Evolutionary conservation across 129 eudicot genomes (phyloP).

Genomic region (Pittosporum tobira): DNA sequence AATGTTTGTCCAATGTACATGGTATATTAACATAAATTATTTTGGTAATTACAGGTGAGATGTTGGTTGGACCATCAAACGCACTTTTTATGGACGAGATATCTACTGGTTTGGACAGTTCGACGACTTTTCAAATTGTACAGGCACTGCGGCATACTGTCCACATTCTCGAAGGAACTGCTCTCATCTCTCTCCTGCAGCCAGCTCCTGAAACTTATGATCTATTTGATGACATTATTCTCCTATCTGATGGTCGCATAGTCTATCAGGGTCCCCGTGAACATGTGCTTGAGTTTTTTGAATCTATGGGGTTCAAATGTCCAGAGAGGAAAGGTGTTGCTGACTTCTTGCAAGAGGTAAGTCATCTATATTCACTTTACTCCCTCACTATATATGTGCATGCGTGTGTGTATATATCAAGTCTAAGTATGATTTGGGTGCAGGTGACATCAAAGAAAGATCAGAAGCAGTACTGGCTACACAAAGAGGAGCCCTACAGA

Average conservation of each 20-base stretch:
- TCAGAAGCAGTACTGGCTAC: conserved; percentile 68
- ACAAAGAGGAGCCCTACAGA: conserved; percentile 47
- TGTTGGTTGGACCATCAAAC: conserved; percentile 84
- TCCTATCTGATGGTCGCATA: conserved; percentile 54
- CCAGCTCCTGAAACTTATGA: conserved; percentile 87
- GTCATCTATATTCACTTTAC: neutral
- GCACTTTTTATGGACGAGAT: conserved; percentile 92
- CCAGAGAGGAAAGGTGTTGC: conserved; percentile 82
- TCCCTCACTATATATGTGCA: no score
- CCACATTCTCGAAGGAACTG: conserved; percentile 74
- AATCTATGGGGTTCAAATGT: conserved; percentile 64
- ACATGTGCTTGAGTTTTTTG: conserved; percentile 69
- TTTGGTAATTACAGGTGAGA: conserved; percentile 43
- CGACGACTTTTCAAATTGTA: conserved; percentile 76
- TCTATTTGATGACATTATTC: conserved; percentile 70
- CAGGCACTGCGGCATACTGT: conserved; percentile 52
- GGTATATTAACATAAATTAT: neutral
- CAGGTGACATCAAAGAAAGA: conserved; percentile 89
- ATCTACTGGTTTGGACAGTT: conserved; percentile 90
- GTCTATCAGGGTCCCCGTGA: conserved; percentile 82
- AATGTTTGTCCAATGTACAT: neutral
- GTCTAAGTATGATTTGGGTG: conserved; percentile 1
- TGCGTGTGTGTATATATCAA: no score
- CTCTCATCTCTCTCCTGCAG: conserved; percentile 74
- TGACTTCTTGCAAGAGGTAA: conserved; percentile 80